phyloP scores from a whole-genome alignment of 2,329 filamentous ascomycete genomes.

The Microcyclosporella mali region DNA sequence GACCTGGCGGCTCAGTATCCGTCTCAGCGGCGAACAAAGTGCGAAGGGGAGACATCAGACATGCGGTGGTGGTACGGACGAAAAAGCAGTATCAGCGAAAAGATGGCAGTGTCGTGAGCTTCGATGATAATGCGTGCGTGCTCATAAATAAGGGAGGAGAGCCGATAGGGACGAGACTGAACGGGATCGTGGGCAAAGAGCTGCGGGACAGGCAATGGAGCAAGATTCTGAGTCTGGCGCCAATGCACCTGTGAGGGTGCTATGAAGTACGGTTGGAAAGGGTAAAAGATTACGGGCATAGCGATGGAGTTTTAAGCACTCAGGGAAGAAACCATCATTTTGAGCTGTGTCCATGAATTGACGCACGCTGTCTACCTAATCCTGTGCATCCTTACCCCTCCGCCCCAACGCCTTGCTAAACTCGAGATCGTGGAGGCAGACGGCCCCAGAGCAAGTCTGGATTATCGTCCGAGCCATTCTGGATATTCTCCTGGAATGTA shows the following conservation, averaged over 20 bases:
- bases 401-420: not conserved
- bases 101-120: conserved; percentile 84
- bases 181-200: conserved; percentile 82
- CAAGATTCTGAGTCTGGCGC: conserved; percentile 94
- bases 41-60: conserved; percentile 89
- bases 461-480: too few species aligned
- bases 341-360: not conserved
- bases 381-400: not conserved
- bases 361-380: not conserved
- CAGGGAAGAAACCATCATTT: not conserved
- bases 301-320: conserved; percentile 7
- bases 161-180: conserved; percentile 86
- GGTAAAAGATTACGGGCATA: conserved; percentile 6
- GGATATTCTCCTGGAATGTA: conserved; percentile 2
- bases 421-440: not conserved
- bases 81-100: conserved; percentile 77
- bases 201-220: conserved; percentile 92
- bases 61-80: conserved; percentile 91
- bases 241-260: conserved; percentile 63
- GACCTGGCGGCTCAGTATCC: conserved; percentile 64
- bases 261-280: not conserved
- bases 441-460: too few species aligned
- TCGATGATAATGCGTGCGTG: conserved; percentile 97
- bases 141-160: conserved; percentile 95
- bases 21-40: conserved; percentile 81